Evolutionary conservation across 805 yeast species (phyloP).

Genomic region (Candida nemodendra): DNA sequence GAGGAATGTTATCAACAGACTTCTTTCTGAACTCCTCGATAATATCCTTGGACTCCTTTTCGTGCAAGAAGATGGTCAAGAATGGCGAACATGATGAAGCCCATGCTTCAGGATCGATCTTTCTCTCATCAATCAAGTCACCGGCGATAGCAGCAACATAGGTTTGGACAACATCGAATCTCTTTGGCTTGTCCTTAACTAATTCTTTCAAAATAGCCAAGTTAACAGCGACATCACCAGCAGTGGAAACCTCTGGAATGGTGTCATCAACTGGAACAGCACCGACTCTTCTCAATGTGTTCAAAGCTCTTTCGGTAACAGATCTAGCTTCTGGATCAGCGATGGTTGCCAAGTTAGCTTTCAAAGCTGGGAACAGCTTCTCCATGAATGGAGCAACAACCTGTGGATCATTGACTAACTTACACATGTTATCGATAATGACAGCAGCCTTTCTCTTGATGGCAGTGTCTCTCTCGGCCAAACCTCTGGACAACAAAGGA

Average conservation of each 20-base stretch:
- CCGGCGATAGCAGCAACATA: slow-evolving; percentile 97
- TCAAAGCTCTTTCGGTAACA: slow-evolving; percentile 94
- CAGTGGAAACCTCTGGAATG: slow-evolving; percentile 97
- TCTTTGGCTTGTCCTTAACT: slow-evolving; percentile 63
- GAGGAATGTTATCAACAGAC: slow-evolving; percentile 98
- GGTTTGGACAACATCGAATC: slow-evolving; percentile 74
- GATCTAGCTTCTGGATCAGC: slow-evolving; percentile 99
- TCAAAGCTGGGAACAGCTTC: slow-evolving; percentile 93
- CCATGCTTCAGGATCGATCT: slow-evolving; percentile 92
- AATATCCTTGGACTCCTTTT: slow-evolving; percentile 82
- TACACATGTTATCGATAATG: slow-evolving; percentile 99
- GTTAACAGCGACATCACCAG: slow-evolving; percentile 94
- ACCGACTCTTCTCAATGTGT: slow-evolving; percentile 98
- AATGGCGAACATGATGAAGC: slow-evolving; percentile 83
- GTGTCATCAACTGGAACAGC: slow-evolving; percentile 85
- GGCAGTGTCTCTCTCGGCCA: slow-evolving; percentile 98
- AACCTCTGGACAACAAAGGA: slow-evolving; percentile 98
- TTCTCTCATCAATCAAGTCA: slow-evolving; percentile 98
- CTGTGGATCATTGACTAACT: slow-evolving; percentile 99
- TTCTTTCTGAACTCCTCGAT: slow-evolving; percentile 94
- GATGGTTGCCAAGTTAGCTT: slow-evolving; percentile 89
- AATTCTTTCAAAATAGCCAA: slow-evolving; percentile 75
- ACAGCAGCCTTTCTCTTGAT: slow-evolving; percentile 99
- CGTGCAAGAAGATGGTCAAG: slow-evolving; percentile 95
- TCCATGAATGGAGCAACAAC: slow-evolving; percentile 99